These are phyloP conservation scores for Apiotrichum porosum DNA, from an alignment of 1,284 basidiomycete genomes.

Conservation along the genomic window DNA sequence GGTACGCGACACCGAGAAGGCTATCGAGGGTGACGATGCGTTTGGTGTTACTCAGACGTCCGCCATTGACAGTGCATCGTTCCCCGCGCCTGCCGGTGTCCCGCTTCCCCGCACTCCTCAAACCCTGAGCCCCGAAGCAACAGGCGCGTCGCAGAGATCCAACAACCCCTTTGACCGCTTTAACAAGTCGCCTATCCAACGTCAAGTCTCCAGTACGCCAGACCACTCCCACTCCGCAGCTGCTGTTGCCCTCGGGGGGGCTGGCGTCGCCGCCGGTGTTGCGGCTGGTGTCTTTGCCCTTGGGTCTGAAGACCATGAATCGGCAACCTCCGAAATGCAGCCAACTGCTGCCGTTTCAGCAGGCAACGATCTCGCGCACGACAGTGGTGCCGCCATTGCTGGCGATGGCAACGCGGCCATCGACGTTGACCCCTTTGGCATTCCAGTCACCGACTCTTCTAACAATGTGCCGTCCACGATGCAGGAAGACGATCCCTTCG, in stretches of 20 bases:
- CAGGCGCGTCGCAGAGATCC: slow-evolving; percentile 58
- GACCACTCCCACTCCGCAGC: no score
- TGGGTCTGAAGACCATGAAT: slow-evolving; percentile 15
- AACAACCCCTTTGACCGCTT: slow-evolving; percentile 87
- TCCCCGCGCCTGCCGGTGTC: slow-evolving; percentile 56
- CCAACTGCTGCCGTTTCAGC: no score
- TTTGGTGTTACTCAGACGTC: slow-evolving; percentile 50
- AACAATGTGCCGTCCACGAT: no score
- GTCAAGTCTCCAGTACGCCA: no score
- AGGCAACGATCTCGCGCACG: no score
- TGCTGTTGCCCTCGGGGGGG: neutral
- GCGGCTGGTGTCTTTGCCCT: slow-evolving; percentile 13
- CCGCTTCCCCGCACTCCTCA: slow-evolving; percentile 68
- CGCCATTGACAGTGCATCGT: slow-evolving; percentile 37
- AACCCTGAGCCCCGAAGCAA: slow-evolving; percentile 47
- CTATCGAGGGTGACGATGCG: slow-evolving; percentile 52
- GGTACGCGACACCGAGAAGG: slow-evolving; percentile 51
- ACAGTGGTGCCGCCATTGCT: slow-evolving; percentile 38
- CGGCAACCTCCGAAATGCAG: no score
- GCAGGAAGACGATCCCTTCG: slow-evolving; percentile 27
- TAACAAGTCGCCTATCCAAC: neutral
- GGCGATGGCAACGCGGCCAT: neutral
- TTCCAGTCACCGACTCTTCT: slow-evolving; percentile 20
- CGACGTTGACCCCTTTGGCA: slow-evolving; percentile 64
- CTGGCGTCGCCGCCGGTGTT: slow-evolving; percentile 22